Base-by-base conservation (phyloP, 2,329 filamentous ascomycete species). In the Aspergillus pseudonomiae region DNA sequence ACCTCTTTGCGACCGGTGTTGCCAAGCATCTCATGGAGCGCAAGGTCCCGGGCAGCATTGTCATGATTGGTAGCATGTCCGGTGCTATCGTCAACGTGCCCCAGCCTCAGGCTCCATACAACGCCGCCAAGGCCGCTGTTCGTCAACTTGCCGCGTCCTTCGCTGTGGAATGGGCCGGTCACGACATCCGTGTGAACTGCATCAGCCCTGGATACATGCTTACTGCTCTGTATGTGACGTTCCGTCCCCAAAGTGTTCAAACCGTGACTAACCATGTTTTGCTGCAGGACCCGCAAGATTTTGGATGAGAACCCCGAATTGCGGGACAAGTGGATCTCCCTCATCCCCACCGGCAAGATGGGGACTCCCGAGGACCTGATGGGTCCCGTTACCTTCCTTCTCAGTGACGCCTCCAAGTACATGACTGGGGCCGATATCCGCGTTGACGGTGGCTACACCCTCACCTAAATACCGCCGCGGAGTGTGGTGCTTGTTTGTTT, bases 171-270 rank as follows among this genome's bases (percentile, higher is more conserved):
- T 98, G 95, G 94, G 93, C 94, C 0, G 85, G 89, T 70, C 88
- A 90, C 43, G 90, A 90, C 69, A 97, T 98, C 74, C 88, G 94
- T 41, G 94, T 98, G 70, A 98, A 98, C 82, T 95, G 92, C 79
- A 95, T 98, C 77, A 93, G 90, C 34, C 94, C 94, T 0, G 94
- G 95, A 52, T 98, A 98, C 80, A 98, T 98, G 94, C 83, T 97
- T 69, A 97, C 94, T 19, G 91, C 93, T 63, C 81, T 97, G 91
- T 94, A 84, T 87, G 91, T 81, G 11, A 30, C 30, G 9, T 64
- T n/a, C 28, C 26, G 9, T 19, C 12, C 3, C 12, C 21, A 1
- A 16, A 10, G 7, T 3, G 2, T 14, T 32, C 6, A 14, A 26
- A 24, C 24, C 12, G n/a, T 19, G 39, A 39, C 64, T 69, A 63